Base-by-base conservation (phyloP, 805 yeast genomes). In the Candida hungchunana region DNA sequence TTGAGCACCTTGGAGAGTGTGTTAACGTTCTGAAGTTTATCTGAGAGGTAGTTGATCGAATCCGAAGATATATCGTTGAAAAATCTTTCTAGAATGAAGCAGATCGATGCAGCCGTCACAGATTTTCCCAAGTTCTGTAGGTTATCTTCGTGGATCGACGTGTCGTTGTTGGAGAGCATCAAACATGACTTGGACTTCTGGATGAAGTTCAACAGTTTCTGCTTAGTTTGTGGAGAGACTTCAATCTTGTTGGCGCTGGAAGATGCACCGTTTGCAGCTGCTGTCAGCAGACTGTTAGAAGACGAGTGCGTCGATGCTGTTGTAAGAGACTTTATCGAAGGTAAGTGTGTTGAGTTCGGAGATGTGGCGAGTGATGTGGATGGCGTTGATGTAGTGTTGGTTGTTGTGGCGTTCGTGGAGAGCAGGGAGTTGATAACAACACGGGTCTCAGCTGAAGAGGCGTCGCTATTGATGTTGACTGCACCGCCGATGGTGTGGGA, bases 171-270 rank as follows among this genome's bases (percentile, higher is more conserved):
- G 4, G 50, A 46, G 14, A 77, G 64, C 40, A 73, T 75, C 25
- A 72, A 64, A 47, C 87, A 80, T 17, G 82, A 70, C 41, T 73
- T 73, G 6, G 88, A 80, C 31, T 75, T 68, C 46, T 79, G 82
- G 34, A 82, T 71, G 31, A 64, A 67, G 18, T 61, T 56, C 18
- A 74, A 51, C 6, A 74, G 45, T 38, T 65, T 67, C 39, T 65
- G 64, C 31, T 55, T 46, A 48, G 43, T 40, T 37, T 47, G 39
- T 31, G 42, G 30, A 35, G 59, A 37, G 37, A 46, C 37, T 44
- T 52, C 31, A 34, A 48, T 21, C 21, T 39, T 39, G 7, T 27
- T 24, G 20, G 6, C 22, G 18, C n/a, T 25, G 7, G 27, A 25
- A 13, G n/a, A 12, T 25, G 27, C 8, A 12, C 14, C 27, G 12